Evolutionary conservation across 2,329 filamentous ascomycete species (phyloP), one percentile per base, ranked within the genome.

Genomic region (Alternaria conjuncta): DNA sequence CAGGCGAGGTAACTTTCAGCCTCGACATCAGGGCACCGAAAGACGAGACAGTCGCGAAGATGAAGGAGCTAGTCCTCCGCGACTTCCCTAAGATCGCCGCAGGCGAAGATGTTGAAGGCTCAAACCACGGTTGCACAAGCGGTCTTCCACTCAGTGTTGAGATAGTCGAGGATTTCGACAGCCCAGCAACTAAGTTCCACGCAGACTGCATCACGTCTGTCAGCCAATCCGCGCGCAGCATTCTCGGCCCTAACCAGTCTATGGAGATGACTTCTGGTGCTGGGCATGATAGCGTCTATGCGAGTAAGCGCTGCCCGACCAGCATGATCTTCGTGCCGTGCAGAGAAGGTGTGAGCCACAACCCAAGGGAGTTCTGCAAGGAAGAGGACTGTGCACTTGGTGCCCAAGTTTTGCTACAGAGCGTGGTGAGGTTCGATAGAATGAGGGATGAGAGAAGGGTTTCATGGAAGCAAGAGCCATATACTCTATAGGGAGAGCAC

Each of bases 161-260:
- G 12, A 92, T 90, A 84, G 81, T 80, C 6, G 83, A 88, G 2
- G 89, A 92, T 73, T 88, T 88, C 68, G 84, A 87, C 53, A 88
- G 84, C 4, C 85, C 86, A 0, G 76, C 77, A 2, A 77, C 89
- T 0, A 83, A 84, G 28, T 94, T 94, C 79, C 84, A 93, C 70
- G 77, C 84, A 8, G 87, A 90, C 68, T 93, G 91, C 73, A 89
- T 93, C 60, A 77, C 81, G 1, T 89, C 88, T 36, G 90, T 93
- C 9, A 83, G 86, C 53, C 82, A 86, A 45, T 87, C 89, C 21
- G 88, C 89, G 0, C 85, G 84, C 5, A 83, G 90, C 2, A 85
- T 89, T 2, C 85, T 88, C 1, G 84, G 86, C 1, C 70, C 70
- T 46, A 73, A 83, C 20, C 44, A 59, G 25, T 78, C 82, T 62